Evolutionary conservation across 495 filamentous ascomycete species (phyloP), one percentile per base, ranked within the genome.

Genomic region (Aspergillus taichungensis): DNA sequence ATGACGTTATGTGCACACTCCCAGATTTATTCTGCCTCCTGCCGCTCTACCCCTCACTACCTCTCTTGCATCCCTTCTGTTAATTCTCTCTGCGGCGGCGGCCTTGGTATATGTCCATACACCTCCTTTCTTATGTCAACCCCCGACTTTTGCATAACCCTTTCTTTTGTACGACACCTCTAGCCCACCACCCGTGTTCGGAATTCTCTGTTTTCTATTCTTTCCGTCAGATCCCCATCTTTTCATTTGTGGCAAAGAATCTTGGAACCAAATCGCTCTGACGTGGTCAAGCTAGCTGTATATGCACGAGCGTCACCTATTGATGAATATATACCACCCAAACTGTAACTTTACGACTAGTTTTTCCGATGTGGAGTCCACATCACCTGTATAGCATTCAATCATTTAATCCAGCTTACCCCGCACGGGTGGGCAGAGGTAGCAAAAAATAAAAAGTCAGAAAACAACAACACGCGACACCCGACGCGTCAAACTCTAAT

Each of bases 1-100:
- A 71, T 61, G 67, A 69, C 42, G 38, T 51, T 51, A 62, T 63
- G 55, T 60, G 50, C 54, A 57, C 51, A 52, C 46, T 36, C 37
- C 48, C 46, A 57, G 50, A 58, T 50, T 55, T 49, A 48, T 47
- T 45, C 37, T 59, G 40, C 56, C 49, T 51, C 44, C 48, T 51
- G 35, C 37, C 43, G 37, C 30, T 34, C 33, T n/a, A 52, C 42
- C 13, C 27, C 32, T 34, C 39, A 13, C 30, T 30, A 10, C 12
- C 29, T 11, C 35, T 11, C 35, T 24, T 11, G 8, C 33, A 14
- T 14, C 30, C 42, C 10, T 32, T 13, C 35, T 30, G 9, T 11
- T 18, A 13, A 34, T 28, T 36, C 39, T 13, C 10, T 24, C 18
- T 24, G 18, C 18, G 18, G 18, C 18, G 18, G 18, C 18, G 18